These are phyloP conservation scores for Bryoglossum gracile DNA, from an alignment of 495 filamentous ascomycete genomes.

Conservation along the genomic window DNA sequence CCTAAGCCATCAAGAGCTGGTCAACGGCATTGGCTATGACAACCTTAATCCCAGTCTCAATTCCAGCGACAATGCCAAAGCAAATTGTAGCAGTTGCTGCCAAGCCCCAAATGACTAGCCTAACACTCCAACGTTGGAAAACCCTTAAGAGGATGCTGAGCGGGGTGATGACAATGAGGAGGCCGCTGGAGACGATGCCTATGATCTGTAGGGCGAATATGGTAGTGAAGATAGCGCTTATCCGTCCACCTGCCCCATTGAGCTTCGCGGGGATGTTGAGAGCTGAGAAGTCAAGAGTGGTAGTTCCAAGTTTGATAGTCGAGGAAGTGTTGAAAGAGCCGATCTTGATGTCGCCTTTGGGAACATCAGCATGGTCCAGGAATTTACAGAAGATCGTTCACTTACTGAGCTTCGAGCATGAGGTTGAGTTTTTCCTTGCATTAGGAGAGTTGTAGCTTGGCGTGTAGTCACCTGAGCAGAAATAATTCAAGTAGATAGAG, in stretches of 20 bases:
- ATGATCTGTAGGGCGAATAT: constrained; percentile 10
- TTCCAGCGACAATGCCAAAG: not conserved
- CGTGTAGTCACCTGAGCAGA: constrained; percentile 8
- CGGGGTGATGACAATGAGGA: constrained; percentile 11
- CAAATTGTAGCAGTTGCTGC: not conserved
- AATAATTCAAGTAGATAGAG: constrained; percentile 7
- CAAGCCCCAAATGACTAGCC: not conserved
- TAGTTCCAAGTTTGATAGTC: constrained; percentile 9
- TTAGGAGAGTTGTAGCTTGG: constrained; percentile 6
- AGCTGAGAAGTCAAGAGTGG: constrained; percentile 12
- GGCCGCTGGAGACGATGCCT: constrained; percentile 6
- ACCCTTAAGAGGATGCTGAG: constrained; percentile 1
- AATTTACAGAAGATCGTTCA: not conserved
- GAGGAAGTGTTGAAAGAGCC: constrained; percentile 5
- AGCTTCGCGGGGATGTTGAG: constrained; percentile 16
- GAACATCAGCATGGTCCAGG: not conserved
- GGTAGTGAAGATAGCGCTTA: not conserved
- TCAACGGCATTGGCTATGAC: not conserved
- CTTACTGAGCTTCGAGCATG: constrained; percentile 8
- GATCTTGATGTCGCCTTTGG: not conserved
- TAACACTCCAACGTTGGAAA: not conserved
- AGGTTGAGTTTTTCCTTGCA: constrained; percentile 6
- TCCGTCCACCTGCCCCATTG: not conserved
- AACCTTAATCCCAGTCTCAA: not conserved
- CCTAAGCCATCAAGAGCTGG: constrained; percentile 5